Evolutionary conservation across 2,329 filamentous ascomycete species (phyloP), one percentile per base, ranked within the genome.

Genomic region (Gremmenia infestans): DNA sequence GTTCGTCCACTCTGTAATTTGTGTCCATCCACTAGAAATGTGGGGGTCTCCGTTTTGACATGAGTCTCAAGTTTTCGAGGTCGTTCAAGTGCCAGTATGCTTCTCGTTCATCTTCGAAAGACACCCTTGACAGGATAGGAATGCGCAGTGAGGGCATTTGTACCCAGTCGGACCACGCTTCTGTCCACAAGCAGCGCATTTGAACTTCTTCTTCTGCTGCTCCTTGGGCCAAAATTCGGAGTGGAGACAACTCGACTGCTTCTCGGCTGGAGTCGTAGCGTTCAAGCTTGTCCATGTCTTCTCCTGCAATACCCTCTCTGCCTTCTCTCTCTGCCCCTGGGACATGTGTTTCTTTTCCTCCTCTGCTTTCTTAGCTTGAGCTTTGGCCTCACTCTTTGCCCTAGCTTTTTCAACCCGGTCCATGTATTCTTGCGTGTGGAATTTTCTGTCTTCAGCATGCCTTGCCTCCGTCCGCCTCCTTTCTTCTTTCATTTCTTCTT

Each of bases 201-300:
- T 63, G 22, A 60, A 54, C 50, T 65, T 65, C 28, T 48, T 54
- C 43, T 55, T 60, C 12, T 49, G 46, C 32, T 55, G 48, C 22
- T 59, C 54, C 43, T 59, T 62, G 3, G 58, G 47, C 58, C 61
- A 65, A 23, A 63, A 63, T 6, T 17, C 49, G 12, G 52, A 50
- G 32, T 65, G 61, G 7, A 43, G 42, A 42, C 63, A 65, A 11
- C 17, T 51, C 11, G 17, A 15, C 28, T 59, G 55, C 53, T 63
- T 60, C 22, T 63, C 60, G 3, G 11, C 48, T 2, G 50, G 43
- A 1, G 60, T 63, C 9, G 14, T 48, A 23, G 54, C 60, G 19
- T 32, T 32, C 2, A 45, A 15, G 1, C 37, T 47, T 5, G 32
- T 23, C 55, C 58, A 60, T 8, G 52, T 35, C 14, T 52, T 14